phyloP scores from a whole-genome alignment of 352 stramenopile genomes.

The Phytophthora colocasiae region DNA sequence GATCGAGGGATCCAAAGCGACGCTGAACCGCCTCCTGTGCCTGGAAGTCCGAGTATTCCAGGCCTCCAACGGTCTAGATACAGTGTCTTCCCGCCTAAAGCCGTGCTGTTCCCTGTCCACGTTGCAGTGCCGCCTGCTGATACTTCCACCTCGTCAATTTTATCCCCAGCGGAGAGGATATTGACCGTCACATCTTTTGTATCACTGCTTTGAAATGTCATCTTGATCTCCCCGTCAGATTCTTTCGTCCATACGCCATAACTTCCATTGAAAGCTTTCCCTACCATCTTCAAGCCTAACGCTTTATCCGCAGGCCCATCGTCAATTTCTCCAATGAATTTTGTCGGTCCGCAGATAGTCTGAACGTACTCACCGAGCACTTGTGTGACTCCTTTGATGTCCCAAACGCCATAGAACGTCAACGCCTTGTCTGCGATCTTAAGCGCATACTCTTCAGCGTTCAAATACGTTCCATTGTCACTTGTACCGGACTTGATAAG shows the following conservation, averaged over 20 bases:
- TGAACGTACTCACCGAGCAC: slow-evolving; percentile 32
- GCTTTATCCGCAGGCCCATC: slow-evolving; percentile 7
- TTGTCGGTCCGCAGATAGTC: slow-evolving; percentile 10
- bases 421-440: slow-evolving; percentile 45
- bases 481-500: slow-evolving; percentile 37
- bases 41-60: slow-evolving; percentile 7
- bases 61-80: slow-evolving; percentile 21
- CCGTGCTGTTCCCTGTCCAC: slow-evolving; percentile 7
- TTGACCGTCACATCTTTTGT: slow-evolving; percentile 18
- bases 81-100: slow-evolving; percentile 8
- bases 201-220: slow-evolving; percentile 11
- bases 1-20: slow-evolving; percentile 36
- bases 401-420: slow-evolving; percentile 38
- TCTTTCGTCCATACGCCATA: slow-evolving; percentile 9
- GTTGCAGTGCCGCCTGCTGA: slow-evolving; percentile 8
- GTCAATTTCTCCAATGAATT: slow-evolving; percentile 5
- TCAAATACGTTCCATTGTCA: slow-evolving; percentile 31
- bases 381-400: slow-evolving; percentile 39
- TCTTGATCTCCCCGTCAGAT: slow-evolving; percentile 1
- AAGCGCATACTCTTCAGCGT: slow-evolving; percentile 34
- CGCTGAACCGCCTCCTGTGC: slow-evolving; percentile 14
- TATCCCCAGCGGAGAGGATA: slow-evolving; percentile 12
- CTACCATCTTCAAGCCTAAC: not conserved
- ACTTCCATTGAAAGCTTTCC: slow-evolving; percentile 12
- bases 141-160: slow-evolving; percentile 10